Evolutionary conservation across 2,329 filamentous ascomycete species (phyloP), one percentile per base, ranked within the genome.

Genomic region (Shiraia bambusicola): DNA sequence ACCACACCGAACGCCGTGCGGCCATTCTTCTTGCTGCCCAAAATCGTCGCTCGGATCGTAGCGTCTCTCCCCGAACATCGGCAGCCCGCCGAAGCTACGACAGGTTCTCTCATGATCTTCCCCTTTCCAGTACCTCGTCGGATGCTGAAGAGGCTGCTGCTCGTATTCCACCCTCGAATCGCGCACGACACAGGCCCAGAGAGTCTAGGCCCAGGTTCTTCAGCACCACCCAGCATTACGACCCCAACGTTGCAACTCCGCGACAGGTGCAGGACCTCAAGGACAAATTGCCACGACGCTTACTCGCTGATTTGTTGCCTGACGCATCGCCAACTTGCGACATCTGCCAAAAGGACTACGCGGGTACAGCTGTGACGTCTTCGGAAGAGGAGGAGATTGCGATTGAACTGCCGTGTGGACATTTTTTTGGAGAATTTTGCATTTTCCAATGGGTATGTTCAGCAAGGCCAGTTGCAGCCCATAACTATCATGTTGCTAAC

Each of bases 331-430:
- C 47, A 8, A 45, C 45, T 7, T 69, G 65, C 47, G 64, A 67
- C 28, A 67, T 69, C 15, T 69, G 65, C 48, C 54, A 61, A 13
- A 69, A 67, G 36, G 65, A 67, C 24, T 69, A 65, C 26, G 61
- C 64, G 3, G 34, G 36, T 17, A 55, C 45, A 17, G 42, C 53
- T 34, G 61, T 64, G 11, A 12, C 54, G 16, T 57, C 64, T 2
- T 50, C 46, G 3, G 65, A 67, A 33, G 58, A 66, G 2, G 52
- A 58, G 15, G 65, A 69, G 35, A 47, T 65, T 24, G 64, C 64
- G 2, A 45, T 67, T n/a, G 52, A 62, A 37, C 55, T 69, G 2
- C 46, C 63, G 5, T 69, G 65, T 42, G 65, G 65, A 22, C 65
- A 69, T 31, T 34, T 47, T 4, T 69, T 69, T 47, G 65, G 65